Conservation (phyloP, 345 rosid genomes). For the Cardamine occulta region DNA sequence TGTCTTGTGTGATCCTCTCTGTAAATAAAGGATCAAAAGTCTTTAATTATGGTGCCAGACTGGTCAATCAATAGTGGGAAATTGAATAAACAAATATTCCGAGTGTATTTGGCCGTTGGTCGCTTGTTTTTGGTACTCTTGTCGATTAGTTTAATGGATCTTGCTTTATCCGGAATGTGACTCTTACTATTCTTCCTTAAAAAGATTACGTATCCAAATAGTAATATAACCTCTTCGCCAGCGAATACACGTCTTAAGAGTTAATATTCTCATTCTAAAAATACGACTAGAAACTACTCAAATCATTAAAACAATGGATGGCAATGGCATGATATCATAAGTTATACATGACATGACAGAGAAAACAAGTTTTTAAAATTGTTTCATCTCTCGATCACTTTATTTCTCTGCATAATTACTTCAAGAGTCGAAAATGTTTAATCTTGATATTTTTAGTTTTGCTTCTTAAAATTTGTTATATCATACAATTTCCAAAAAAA, state of each 20-base stretch:
- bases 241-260: not conserved
- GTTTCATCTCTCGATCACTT: not conserved
- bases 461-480: not conserved
- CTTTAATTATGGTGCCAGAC: not conserved
- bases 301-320: not conserved
- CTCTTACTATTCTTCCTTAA: not conserved
- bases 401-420: not conserved
- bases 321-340: not conserved
- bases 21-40: not conserved
- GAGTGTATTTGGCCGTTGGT: not conserved
- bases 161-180: not conserved
- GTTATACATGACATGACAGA: not conserved
- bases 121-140: not conserved
- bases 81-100: conserved; percentile 2
- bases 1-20: conserved; percentile 23
- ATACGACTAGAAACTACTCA: not conserved
- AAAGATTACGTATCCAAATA: not conserved
- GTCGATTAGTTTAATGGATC: conserved; percentile 5
- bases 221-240: not conserved
- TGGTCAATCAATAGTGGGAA: conserved; percentile 6
- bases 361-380: not conserved
- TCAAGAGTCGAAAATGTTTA: not conserved
- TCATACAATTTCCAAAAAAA: not conserved
- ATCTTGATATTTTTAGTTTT: not conserved
- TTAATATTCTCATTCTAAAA: not conserved